Percentiles rank a stretch among this genome's conserved stretches.
Evolutionary conservation across 1,284 basidiomycete genomes (phyloP).

Genomic region (Apiotrichum laibachii): DNA sequence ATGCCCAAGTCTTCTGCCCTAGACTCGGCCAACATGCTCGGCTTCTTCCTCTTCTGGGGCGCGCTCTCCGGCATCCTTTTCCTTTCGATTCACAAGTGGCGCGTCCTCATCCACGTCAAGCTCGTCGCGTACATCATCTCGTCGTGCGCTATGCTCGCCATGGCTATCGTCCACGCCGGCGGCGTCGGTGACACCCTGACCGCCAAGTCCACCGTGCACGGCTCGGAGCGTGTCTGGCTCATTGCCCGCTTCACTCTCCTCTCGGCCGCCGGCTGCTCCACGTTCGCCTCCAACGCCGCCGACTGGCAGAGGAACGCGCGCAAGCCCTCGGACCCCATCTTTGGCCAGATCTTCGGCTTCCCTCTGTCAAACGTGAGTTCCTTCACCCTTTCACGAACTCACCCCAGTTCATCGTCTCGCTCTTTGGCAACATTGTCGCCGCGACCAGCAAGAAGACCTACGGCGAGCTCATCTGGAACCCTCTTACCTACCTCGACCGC

Average conservation of each 20-base stretch:
- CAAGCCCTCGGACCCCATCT: slow-evolving; percentile 55
- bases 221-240: slow-evolving; percentile 31
- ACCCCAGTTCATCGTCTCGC: slow-evolving; percentile 59
- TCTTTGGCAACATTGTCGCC: slow-evolving; percentile 77
- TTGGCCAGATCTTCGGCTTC: slow-evolving; percentile 34
- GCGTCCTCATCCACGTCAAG: slow-evolving; percentile 35
- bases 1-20: slow-evolving; percentile 65
- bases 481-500: slow-evolving; percentile 66
- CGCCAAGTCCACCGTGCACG: slow-evolving; percentile 62
- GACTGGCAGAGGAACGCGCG: slow-evolving; percentile 68
- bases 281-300: slow-evolving; percentile 64
- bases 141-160: slow-evolving; percentile 32
- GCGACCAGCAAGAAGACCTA: slow-evolving; percentile 70
- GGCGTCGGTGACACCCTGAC: slow-evolving; percentile 73
- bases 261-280: slow-evolving; percentile 62
- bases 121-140: slow-evolving; percentile 32
- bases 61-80: slow-evolving; percentile 71
- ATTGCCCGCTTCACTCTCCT: slow-evolving; percentile 74
- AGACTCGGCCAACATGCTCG: slow-evolving; percentile 51
- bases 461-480: slow-evolving; percentile 71
- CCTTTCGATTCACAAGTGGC: slow-evolving; percentile 67
- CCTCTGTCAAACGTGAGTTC: slow-evolving; percentile 43
- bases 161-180: slow-evolving; percentile 26
- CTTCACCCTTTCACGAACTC: not conserved
- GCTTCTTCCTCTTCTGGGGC: slow-evolving; percentile 80